Percentiles rank a stretch among this genome's conserved stretches.
These are phyloP conservation scores for Scutellaria minor DNA, from an alignment of 257 asterid genomes.

Conservation along the genomic window DNA sequence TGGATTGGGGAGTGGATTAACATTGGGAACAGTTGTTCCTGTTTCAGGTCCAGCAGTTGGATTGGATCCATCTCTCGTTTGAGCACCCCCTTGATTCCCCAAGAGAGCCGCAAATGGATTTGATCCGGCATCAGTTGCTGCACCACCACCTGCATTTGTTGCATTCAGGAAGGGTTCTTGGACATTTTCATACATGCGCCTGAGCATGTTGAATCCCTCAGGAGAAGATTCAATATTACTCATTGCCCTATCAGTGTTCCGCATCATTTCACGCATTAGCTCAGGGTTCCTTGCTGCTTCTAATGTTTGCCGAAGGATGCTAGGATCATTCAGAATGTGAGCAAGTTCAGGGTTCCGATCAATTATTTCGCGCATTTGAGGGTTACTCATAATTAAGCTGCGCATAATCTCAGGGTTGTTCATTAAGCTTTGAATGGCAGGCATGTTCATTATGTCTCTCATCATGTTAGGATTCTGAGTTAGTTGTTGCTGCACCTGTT, in stretches of 20 bases:
- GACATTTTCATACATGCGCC: conserved; percentile 75
- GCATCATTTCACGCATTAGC: conserved; percentile 72
- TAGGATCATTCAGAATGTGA: conserved; percentile 63
- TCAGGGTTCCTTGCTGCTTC: conserved; percentile 76
- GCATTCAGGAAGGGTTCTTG: conserved; percentile 73
- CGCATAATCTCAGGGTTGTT: conserved; percentile 69
- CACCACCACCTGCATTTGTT: conserved; percentile 51
- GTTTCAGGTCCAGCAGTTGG: conserved; percentile 54
- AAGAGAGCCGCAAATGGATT: conserved; percentile 62
- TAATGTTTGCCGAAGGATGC: conserved; percentile 62
- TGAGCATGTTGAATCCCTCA: conserved; percentile 74
- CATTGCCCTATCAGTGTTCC: conserved; percentile 70
- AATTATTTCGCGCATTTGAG: conserved; percentile 72
- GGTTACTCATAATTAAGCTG: conserved; percentile 66
- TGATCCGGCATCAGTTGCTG: conserved; percentile 49
- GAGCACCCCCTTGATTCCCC: conserved; percentile 57
- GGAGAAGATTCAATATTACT: conserved; percentile 77
- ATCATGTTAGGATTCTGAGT: conserved; percentile 65
- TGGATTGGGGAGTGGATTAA: conserved; percentile 70
- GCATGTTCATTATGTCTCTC: conserved; percentile 65
- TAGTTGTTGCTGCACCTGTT: conserved; percentile 66
- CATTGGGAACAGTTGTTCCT: conserved; percentile 56
- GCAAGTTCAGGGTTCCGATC: conserved; percentile 76
- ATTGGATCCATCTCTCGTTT: conserved; percentile 50
- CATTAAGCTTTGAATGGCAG: conserved; percentile 65